phyloP scores from a whole-genome alignment of 2,329 filamentous ascomycete genomes.

The Xylaria sp. region DNA sequence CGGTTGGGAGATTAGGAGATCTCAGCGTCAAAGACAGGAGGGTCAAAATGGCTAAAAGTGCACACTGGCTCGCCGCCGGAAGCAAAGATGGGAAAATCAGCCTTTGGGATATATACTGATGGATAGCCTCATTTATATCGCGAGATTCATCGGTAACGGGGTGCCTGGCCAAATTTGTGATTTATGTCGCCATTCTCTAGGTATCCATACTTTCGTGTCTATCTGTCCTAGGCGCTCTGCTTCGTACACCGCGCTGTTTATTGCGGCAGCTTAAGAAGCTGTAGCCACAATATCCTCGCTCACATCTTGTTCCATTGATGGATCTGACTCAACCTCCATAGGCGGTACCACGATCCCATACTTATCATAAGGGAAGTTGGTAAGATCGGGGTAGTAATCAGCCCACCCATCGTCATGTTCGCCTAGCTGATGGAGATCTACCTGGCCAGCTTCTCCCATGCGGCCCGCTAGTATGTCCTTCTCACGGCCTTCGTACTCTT shows the following conservation, averaged over 20 bases:
- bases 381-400: conserved; percentile 63
- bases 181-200: conserved; percentile 1
- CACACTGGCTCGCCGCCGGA: conserved; percentile 91
- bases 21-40: conserved; percentile 72
- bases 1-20: conserved; percentile 48
- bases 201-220: neutral
- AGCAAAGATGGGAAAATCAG: conserved; percentile 96
- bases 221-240: neutral
- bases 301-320: conserved; percentile 56
- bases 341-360: conserved; percentile 67
- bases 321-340: conserved; percentile 56
- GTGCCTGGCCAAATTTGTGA: conserved; percentile 1
- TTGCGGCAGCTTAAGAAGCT: conserved; percentile 2
- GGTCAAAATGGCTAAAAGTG: conserved; percentile 70
- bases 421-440: conserved; percentile 67
- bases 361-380: conserved; percentile 67
- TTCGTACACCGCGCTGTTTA: neutral
- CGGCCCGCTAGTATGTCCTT: conserved; percentile 84
- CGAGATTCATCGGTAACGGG: neutral
- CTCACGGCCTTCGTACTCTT: conserved; percentile 81
- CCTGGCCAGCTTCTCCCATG: conserved; percentile 73
- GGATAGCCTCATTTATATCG: neutral
- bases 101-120: conserved; percentile 91
- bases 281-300: conserved; percentile 40
- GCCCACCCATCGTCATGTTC: conserved; percentile 71